Conservation (phyloP, 2,329 filamentous ascomycete species). For the Colletotrichum sp. region DNA sequence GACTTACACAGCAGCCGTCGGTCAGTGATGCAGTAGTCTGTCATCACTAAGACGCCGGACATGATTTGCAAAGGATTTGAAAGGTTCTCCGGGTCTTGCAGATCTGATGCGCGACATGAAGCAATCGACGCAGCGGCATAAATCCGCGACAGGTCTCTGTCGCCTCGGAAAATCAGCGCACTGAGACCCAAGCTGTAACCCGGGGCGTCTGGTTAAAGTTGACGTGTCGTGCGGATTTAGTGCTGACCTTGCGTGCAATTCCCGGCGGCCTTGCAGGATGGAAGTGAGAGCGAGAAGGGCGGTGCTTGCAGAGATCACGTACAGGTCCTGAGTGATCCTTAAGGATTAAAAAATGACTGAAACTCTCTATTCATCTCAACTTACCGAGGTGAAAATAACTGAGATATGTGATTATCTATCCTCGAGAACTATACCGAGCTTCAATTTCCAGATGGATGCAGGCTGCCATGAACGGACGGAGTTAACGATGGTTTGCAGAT, state of each 20-base stretch:
- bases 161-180: neutral
- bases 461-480: neutral
- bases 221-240: neutral
- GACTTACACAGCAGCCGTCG: neutral
- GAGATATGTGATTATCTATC: neutral
- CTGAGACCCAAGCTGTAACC: neutral
- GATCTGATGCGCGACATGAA: neutral
- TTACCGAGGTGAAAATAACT: neutral
- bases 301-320: neutral
- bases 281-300: neutral
- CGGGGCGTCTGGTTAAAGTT: neutral
- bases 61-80: neutral
- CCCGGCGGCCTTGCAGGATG: neutral
- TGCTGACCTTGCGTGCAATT: neutral
- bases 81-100: neutral
- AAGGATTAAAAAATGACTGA: fast-evolving
- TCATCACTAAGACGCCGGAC: neutral
- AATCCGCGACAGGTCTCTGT: neutral
- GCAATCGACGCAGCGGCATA: neutral
- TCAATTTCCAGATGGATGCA: neutral
- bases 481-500: neutral
- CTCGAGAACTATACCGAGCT: neutral
- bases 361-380: neutral
- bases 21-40: neutral
- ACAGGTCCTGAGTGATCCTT: neutral